phyloP scores from a whole-genome alignment of 768 basidiomycete species.

The Lactarius tabidus region DNA sequence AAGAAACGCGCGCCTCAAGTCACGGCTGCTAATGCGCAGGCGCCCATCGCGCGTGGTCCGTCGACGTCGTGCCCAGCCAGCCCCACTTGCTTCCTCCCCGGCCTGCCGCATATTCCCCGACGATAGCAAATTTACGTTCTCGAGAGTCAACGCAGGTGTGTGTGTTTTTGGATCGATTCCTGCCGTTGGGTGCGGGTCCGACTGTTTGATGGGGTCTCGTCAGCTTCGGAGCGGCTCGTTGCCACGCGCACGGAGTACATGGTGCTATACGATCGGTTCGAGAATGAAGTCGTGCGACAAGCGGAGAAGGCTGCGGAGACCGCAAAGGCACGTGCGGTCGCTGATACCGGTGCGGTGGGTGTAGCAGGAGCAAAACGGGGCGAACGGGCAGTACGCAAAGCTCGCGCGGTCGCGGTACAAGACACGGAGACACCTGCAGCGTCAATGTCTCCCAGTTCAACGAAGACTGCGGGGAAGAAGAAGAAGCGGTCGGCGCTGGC shows the following conservation, averaged over 20 bases:
- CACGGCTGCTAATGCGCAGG: slow-evolving; percentile 54
- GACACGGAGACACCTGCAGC: slow-evolving; percentile 33
- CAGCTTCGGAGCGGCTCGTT: slow-evolving; percentile 69
- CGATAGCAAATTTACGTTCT: slow-evolving; percentile 53
- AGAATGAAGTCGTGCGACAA: slow-evolving; percentile 68
- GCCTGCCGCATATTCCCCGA: slow-evolving; percentile 42
- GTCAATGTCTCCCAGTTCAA: slow-evolving; percentile 28
- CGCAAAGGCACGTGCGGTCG: slow-evolving; percentile 46
- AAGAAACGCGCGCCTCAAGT: slow-evolving; percentile 10
- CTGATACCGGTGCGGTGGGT: slow-evolving; percentile 30
- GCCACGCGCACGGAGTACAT: slow-evolving; percentile 68
- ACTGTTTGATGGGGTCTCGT: slow-evolving; percentile 27
- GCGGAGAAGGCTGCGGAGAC: slow-evolving; percentile 51
- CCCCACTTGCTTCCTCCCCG: slow-evolving; percentile 37
- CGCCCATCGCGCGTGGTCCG: slow-evolving; percentile 49
- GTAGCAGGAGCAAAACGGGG: slow-evolving; percentile 29
- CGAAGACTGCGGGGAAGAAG: slow-evolving; percentile 57
- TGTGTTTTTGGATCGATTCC: slow-evolving; percentile 33
- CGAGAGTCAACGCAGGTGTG: slow-evolving; percentile 68
- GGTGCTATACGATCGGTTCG: slow-evolving; percentile 61
- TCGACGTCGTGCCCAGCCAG: slow-evolving; percentile 35
- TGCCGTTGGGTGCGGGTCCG: slow-evolving; percentile 26
- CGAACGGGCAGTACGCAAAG: slow-evolving; percentile 20
- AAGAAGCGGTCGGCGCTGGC: slow-evolving; percentile 91
- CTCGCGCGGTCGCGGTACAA: slow-evolving; percentile 33